These are phyloP conservation scores for Verticillium tricorpus DNA, from an alignment of 2,329 filamentous ascomycete species.

Conservation along the genomic window DNA sequence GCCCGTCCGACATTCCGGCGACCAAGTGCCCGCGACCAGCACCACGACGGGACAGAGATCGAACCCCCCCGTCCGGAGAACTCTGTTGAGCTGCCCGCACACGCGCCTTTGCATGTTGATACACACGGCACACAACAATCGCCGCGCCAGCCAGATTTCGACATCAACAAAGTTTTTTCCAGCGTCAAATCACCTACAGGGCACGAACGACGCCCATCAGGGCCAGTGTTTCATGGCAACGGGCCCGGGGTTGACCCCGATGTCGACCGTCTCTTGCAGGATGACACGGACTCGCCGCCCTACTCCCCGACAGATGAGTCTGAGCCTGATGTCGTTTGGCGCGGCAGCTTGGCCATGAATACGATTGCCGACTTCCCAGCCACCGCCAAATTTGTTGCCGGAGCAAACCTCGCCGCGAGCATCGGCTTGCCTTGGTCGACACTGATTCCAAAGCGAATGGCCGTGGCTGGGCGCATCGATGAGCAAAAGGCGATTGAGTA, in stretches of 20 bases:
- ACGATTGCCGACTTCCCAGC: slow-evolving; percentile 71
- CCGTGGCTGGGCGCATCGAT: slow-evolving; percentile 75
- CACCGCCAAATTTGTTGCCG: slow-evolving; percentile 77
- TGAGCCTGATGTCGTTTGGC: slow-evolving; percentile 73
- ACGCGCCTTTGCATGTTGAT: slow-evolving; percentile 37
- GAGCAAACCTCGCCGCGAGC: slow-evolving; percentile 69
- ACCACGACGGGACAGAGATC: not conserved
- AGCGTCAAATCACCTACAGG: slow-evolving; percentile 71
- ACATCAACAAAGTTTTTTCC: slow-evolving; percentile 81
- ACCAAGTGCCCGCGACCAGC: slow-evolving; percentile 18
- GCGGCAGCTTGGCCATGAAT: slow-evolving; percentile 71
- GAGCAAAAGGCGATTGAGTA: slow-evolving; percentile 84
- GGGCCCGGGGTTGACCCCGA: slow-evolving; percentile 76
- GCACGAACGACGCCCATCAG: slow-evolving; percentile 42
- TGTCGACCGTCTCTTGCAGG: slow-evolving; percentile 81
- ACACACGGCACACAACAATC: slow-evolving; percentile 40
- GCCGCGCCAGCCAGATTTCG: slow-evolving; percentile 59
- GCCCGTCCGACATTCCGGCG: slow-evolving; percentile 30
- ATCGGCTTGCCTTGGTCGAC: slow-evolving; percentile 58
- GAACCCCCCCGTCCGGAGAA: slow-evolving; percentile 2
- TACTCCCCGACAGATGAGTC: slow-evolving; percentile 77
- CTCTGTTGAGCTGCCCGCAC: slow-evolving; percentile 19
- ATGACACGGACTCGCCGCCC: slow-evolving; percentile 71
- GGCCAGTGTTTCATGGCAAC: slow-evolving; percentile 32
- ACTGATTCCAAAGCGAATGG: slow-evolving; percentile 66